A percentile compares a stretch with the other conserved stretches of the same genome.
phyloP scores from a whole-genome alignment of 306 rosid genomes.

The Hippophae rhamnoides region DNA sequence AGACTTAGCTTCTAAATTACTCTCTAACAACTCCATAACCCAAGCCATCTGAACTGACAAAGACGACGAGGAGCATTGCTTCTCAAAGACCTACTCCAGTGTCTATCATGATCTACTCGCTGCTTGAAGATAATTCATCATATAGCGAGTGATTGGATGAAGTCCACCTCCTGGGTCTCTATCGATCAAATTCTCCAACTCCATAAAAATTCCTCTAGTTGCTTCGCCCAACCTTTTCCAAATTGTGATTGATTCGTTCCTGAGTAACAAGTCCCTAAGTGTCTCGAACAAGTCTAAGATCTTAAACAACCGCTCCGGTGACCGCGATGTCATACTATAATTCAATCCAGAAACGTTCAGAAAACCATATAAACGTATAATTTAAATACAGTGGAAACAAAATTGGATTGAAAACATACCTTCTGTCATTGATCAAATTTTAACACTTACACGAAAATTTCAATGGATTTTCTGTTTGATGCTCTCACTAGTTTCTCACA shows the following conservation, averaged over 20 bases:
- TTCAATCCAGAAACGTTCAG: no score
- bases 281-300: constrained; percentile 77
- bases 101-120: constrained; percentile 66
- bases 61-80: constrained; percentile 37
- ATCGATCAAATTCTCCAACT: constrained; percentile 79
- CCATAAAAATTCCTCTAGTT: constrained; percentile 80
- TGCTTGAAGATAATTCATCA: constrained; percentile 86
- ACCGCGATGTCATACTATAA: no score
- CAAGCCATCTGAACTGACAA: constrained; percentile 78
- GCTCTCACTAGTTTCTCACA: no score
- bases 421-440: no score
- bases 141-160: constrained; percentile 86
- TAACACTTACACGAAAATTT: no score
- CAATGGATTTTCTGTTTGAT: no score
- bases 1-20: constrained; percentile 85
- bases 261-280: constrained; percentile 58
- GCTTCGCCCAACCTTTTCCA: constrained; percentile 90
- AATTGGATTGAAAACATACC: no score
- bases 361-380: no score
- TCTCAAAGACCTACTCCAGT: constrained; percentile 68
- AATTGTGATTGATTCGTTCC: constrained; percentile 69
- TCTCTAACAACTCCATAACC: constrained; percentile 82
- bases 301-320: constrained; percentile 72
- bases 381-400: no score
- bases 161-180: constrained; percentile 89